A percentile compares a stretch with the other conserved stretches of the same genome.
Evolutionary conservation across 768 basidiomycete genomes (phyloP).

Genomic region (Boletus barrowsii): DNA sequence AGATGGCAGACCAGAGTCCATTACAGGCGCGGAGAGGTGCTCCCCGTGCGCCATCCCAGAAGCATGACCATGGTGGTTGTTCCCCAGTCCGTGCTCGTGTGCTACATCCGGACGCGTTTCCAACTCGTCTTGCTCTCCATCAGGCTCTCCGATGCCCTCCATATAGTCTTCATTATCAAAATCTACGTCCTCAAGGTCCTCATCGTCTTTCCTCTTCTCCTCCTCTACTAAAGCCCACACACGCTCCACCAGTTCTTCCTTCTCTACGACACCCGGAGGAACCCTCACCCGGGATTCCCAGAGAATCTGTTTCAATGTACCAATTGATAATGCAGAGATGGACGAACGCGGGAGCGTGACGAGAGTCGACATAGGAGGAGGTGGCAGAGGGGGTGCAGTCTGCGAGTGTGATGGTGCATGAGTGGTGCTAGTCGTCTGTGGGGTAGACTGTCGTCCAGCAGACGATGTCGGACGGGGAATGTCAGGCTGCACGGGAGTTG

Average conservation of each 20-base stretch:
- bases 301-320: constrained; percentile 72
- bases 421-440: constrained; percentile 5
- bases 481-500: background rate
- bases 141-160: constrained; percentile 22
- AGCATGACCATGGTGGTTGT: background rate
- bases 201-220: constrained; percentile 53
- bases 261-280: constrained; percentile 64
- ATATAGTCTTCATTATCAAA: constrained; percentile 30
- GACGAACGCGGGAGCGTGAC: constrained; percentile 56
- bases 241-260: constrained; percentile 75
- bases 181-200: constrained; percentile 28
- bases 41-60: constrained; percentile 6
- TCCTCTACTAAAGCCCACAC: constrained; percentile 61
- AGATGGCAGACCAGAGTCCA: background rate
- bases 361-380: constrained; percentile 62
- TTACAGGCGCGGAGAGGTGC: background rate
- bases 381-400: constrained; percentile 33
- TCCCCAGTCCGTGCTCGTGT: constrained; percentile 1
- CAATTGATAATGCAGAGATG: constrained; percentile 62
- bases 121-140: constrained; percentile 11
- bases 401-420: constrained; percentile 23
- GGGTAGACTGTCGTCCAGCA: constrained; percentile 9
- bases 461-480: constrained; percentile 20
- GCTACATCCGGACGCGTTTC: constrained; percentile 3
- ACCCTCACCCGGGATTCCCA: constrained; percentile 76